A percentile compares a stretch with the other conserved stretches of the same genome.
phyloP scores from a whole-genome alignment of 768 basidiomycete species.

The Leccinum ochraceum region DNA sequence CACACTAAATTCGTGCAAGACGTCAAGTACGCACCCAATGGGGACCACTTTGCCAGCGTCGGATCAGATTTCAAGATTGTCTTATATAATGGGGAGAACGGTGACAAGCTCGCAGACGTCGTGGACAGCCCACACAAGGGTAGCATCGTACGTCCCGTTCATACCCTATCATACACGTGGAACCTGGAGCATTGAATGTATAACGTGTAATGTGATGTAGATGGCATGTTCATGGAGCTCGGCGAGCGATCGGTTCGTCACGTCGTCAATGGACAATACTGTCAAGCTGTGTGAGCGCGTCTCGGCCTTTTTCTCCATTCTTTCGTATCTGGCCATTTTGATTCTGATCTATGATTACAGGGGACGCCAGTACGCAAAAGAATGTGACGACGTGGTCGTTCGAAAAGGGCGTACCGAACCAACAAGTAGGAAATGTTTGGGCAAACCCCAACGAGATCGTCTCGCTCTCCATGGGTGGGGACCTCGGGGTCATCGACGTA shows the following conservation, averaged over 20 bases:
- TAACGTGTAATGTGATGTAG: constrained; percentile 33
- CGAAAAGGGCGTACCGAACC: constrained; percentile 71
- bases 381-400: constrained; percentile 67
- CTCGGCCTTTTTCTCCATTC: too few relatives aligned
- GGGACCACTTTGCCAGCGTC: constrained; percentile 82
- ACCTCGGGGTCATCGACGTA: constrained; percentile 80
- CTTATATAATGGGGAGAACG: constrained; percentile 88
- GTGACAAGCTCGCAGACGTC: constrained; percentile 73
- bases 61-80: constrained; percentile 88
- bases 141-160: constrained; percentile 57
- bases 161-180: background rate
- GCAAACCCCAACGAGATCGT: constrained; percentile 67
- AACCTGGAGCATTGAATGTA: background rate
- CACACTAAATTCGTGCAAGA: constrained; percentile 95
- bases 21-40: constrained; percentile 78
- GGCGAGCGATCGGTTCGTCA: constrained; percentile 71
- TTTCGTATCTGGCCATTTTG: too few relatives aligned
- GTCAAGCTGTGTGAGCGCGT: constrained; percentile 72
- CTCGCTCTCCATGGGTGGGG: constrained; percentile 81
- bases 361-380: constrained; percentile 80
- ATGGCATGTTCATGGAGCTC: constrained; percentile 81
- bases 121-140: constrained; percentile 71
- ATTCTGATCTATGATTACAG: constrained; percentile 37
- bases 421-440: constrained; percentile 93
- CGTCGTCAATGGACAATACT: constrained; percentile 83